Evolutionary conservation across 2,329 filamentous ascomycete genomes (phyloP), one percentile per base, ranked within the genome.

Genomic region (Zymoseptoria brevis): DNA sequence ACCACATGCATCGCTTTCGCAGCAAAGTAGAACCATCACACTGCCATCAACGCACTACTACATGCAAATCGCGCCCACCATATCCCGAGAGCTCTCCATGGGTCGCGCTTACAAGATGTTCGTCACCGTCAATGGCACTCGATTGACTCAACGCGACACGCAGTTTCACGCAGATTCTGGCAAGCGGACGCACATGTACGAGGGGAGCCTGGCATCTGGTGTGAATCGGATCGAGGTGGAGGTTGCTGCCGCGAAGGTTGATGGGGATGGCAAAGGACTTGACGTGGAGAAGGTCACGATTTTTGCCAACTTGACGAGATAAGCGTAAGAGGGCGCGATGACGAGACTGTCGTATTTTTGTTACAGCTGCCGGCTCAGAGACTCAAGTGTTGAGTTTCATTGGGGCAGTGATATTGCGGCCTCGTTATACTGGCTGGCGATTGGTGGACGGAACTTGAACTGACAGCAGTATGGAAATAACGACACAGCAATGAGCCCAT

Each of bases 251-350:
- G 83, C 86, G 62, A 61, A 57, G 16, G 62, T 58, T 11, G 82
- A 64, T 51, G 66, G 59, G 11, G 63, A 63, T 30, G 61, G 59
- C 50, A 67, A 66, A 62, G 67, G 69, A 2, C 60, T 87, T 41
- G 90, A 94, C 71, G 77, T 92, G 62, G 91, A 96, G 76, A 87
- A 87, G 67, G 81, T 91, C 59, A 90, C 85, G 1, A 79, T 94
- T 26, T 88, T 88, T 74, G 82, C 87, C 61, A 87, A 94, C 73
- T 75, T 95, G 66, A 74, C 84, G 72, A 81, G 76, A 51, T 53
- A n/a, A 29, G 35, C 35, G 35, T 16, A 45, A n/a, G 35, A 45
- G 13, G 13, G 16, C 16, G 35, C 13, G 13, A 45, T 45, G 35
- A 16, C 35, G 16, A 45, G 13, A 7, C 35, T 16, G 13, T n/a